Base-by-base conservation (phyloP, 371 early-diverging fungal genomes). In the Actinomortierella wolfii region DNA sequence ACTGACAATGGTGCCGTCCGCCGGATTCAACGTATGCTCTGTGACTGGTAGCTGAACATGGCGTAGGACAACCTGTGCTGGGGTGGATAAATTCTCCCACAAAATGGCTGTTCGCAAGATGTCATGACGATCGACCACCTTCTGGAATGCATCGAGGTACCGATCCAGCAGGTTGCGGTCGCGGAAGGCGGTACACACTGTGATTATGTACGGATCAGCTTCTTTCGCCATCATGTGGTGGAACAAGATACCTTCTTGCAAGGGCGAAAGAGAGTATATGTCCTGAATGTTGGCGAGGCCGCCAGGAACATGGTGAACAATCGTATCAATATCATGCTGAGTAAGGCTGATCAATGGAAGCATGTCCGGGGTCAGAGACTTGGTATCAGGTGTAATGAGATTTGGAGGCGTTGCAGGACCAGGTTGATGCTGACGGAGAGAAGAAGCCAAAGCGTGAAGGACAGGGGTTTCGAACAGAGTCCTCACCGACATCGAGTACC, bases 381-480 rank as follows among this genome's bases (percentile, higher is more conserved):
- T 47, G 26, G 57, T 47, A 24, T 57, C 39, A 18, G 13, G 11
- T 8, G 49, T 48, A 20, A 57, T 57, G 2, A 57, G 26, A 29
- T 57, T 57, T 21, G 48, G 57, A 7, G 48, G 57, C 21, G 34
- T 42, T 15, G 29, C 17, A n/a, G n/a, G n/a, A 28, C 25, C 15
- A n/a, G 46, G 48, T 1, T 47, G 48, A 21, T 48, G 49, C 11
- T 46, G 14, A 17, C 49, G 5, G 3, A 57, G 48, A 17, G 46
- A 41, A 20, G 24, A 39, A 4, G 57, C 57, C 46, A 57, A 24
- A 13, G 26, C 40, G 1, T 29, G 25, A 9, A 57, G 57, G 20
- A 48, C 48, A 45, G 57, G 57, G 34, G 47, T 24, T n/a, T 43
- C 55, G 25, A 55, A 55, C 18, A 55, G 43, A 9, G 26, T 25